Base-by-base conservation (phyloP, 148 eudicot species). In the Drosera capensis region DNA sequence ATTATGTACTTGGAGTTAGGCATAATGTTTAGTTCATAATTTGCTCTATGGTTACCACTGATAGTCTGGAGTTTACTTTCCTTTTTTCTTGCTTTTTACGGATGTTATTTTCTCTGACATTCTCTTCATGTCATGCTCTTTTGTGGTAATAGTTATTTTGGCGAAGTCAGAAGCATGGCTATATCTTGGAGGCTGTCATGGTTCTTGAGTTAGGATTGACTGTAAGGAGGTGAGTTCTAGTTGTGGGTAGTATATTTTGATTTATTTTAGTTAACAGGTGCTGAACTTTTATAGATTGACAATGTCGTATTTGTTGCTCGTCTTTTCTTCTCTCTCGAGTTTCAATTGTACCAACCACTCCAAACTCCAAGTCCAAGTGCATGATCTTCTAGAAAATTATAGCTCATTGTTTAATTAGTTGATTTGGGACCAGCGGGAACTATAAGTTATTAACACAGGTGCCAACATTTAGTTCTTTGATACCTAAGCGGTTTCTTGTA, bases 131-230 rank as follows among this genome's bases (percentile, higher is more conserved):
- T n/a, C n/a, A n/a, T n/a, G n/a, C n/a, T n/a, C n/a, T n/a, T 25
- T 35, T 57, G 44, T 61, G 38, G 42, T 19, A 31, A 12, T 59
- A 88, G 94, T 67, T 88, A 45, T 88, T 72, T 56, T 88, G 96
- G 96, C 83, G 72, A 54, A 88, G 81, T 34, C 64, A 68, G 54
- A 50, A 67, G 62, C 52, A 68, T 48, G 94, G 96, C 25, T 88
- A 88, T 77, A 58, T 83, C 70, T 58, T 88, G 67, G 96, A 82
- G 70, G 60, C 94, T 9, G 61, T 88, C 45, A 80, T 83, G 92
- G 56, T 83, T 44, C 65, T 83, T 68, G 96, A 88, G 65, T 67
- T 88, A 20, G 96, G 96, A 28, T 73, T 88, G 58, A 57, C 68
- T 51, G 58, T 83, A 58, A 64, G 80, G 67, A 83, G 96, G 96